Evolutionary conservation across 2,329 filamentous ascomycete species (phyloP).

Genomic region (Acephala macrosclerotiorum): DNA sequence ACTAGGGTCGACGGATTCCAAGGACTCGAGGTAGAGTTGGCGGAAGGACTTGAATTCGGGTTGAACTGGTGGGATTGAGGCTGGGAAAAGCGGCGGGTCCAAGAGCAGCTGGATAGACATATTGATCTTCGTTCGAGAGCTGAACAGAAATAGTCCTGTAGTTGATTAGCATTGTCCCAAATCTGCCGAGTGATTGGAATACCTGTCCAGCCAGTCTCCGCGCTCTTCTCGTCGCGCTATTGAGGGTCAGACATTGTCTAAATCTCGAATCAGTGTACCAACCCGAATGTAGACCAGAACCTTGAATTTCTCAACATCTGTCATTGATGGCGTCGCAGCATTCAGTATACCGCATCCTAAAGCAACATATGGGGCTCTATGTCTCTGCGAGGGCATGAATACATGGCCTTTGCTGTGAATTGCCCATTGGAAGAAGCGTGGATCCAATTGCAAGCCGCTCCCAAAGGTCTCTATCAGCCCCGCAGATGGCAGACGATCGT

Average conservation of each 20-base stretch:
- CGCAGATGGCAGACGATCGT: conserved; percentile 19
- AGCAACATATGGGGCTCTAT: conserved; percentile 33
- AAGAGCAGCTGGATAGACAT: conserved; percentile 33
- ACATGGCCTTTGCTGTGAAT: conserved; percentile 34
- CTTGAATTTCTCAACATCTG: conserved; percentile 40
- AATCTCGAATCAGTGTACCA: not conserved
- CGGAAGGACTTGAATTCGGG: conserved; percentile 35
- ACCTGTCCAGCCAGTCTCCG: conserved; percentile 39
- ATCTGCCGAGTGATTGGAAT: not conserved
- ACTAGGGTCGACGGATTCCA: conserved; percentile 31
- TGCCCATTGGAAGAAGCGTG: conserved; percentile 31
- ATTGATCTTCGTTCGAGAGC: conserved; percentile 31
- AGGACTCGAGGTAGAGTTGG: conserved; percentile 38
- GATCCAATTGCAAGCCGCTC: conserved; percentile 27
- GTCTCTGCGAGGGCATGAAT: conserved; percentile 35
- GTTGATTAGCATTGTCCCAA: not conserved
- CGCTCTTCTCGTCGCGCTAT: conserved; percentile 26
- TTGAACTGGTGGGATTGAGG: conserved; percentile 24
- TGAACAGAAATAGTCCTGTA: conserved; percentile 36
- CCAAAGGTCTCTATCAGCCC: conserved; percentile 32
- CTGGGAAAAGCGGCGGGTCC: conserved; percentile 35
- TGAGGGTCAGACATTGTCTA: not conserved
- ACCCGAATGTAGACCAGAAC: conserved; percentile 36
- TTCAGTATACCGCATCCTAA: conserved; percentile 39
- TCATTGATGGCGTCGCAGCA: conserved; percentile 23